Percentiles rank a stretch among this genome's conserved stretches.
Conservation (phyloP, 176 grass and related monocot genomes). For the Raddia distichophylla region DNA sequence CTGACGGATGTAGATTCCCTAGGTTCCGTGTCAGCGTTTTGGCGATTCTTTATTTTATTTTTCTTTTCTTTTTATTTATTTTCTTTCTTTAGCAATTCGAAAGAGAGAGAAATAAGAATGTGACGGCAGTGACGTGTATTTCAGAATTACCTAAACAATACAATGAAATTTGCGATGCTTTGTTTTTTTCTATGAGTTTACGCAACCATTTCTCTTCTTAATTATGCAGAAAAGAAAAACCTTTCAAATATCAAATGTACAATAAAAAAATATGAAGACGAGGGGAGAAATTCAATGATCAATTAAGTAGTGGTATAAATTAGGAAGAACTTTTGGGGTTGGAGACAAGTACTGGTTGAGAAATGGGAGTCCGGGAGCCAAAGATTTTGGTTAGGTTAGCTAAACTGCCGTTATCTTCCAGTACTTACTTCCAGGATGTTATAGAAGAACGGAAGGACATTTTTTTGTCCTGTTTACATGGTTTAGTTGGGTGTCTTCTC, state of each 20-base stretch:
- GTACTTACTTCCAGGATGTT: conserved; percentile 16
- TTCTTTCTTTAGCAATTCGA: not conserved
- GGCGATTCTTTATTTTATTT: not conserved
- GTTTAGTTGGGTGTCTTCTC: conserved; percentile 34
- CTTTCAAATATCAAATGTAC: not conserved
- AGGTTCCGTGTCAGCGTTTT: not conserved
- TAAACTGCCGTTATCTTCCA: conserved; percentile 30
- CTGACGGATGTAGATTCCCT: conserved; percentile 8
- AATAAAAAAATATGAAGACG: not conserved
- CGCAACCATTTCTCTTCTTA: no score
- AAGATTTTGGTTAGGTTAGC: conserved; percentile 49
- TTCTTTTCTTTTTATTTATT: not conserved
- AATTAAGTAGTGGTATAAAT: not conserved
- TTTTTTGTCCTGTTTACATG: conserved; percentile 21
- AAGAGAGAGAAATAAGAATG: not conserved
- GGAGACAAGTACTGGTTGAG: not conserved
- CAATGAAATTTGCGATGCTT: not conserved
- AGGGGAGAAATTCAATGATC: not conserved
- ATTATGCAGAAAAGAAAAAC: not conserved
- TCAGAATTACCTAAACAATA: not conserved
- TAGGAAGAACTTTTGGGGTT: not conserved
- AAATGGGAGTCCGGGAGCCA: conserved; percentile 24
- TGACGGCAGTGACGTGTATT: not conserved
- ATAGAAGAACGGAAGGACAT: not conserved
- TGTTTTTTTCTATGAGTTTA: not conserved